Percentiles rank a stretch among this genome's conserved stretches.
phyloP scores from a whole-genome alignment of 78 protist genomes.

The Dictyostelium intermedium region DNA sequence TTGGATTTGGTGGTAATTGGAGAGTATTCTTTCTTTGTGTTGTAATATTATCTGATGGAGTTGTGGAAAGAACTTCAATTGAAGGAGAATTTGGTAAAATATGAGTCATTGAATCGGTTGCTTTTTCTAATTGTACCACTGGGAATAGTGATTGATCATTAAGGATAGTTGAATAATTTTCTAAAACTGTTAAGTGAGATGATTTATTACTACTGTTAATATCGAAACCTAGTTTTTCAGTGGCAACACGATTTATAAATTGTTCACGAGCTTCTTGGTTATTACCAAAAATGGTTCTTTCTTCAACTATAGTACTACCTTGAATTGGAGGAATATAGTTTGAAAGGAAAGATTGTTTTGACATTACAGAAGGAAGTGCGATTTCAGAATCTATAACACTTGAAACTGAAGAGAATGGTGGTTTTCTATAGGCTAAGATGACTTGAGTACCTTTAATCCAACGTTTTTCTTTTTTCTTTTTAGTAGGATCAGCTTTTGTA shows the following conservation, averaged over 20 bases:
- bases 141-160: not conserved
- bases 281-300: constrained; percentile 3
- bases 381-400: not conserved
- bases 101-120: not conserved
- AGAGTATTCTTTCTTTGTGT: not conserved
- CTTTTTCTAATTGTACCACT: not conserved
- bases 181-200: not conserved
- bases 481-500: not conserved
- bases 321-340: not conserved
- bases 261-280: not conserved
- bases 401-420: not conserved
- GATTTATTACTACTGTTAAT: not conserved
- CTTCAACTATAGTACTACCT: not conserved
- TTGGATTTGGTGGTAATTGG: not conserved
- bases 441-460: not conserved
- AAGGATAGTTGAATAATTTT: not conserved
- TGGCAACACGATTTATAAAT: not conserved
- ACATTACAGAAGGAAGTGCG: not conserved
- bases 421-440: constrained; percentile 22
- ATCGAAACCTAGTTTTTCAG: not conserved
- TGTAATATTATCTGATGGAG: not conserved
- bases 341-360: not conserved
- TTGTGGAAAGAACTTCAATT: not conserved
- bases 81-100: not conserved
- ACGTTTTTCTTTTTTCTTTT: constrained; percentile 16